Evolutionary conservation across 768 basidiomycete species (phyloP).

Genomic region (Glaciozyma martinii): DNA sequence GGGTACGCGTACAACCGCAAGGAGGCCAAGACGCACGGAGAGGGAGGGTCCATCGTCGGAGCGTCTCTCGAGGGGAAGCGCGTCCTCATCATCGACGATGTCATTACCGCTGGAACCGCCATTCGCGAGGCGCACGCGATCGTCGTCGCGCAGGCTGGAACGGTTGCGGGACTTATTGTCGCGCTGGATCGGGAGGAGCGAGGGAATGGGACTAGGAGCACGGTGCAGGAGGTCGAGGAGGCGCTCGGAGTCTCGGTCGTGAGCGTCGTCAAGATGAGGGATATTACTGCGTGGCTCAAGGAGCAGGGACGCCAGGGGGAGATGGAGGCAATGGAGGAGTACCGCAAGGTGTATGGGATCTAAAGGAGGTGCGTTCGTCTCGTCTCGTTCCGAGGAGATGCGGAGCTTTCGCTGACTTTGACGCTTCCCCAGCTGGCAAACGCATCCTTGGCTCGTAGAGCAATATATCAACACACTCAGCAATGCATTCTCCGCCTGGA

Average conservation of each 20-base stretch:
- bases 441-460: no score
- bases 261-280: conserved; percentile 73
- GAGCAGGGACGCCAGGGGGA: conserved; percentile 53
- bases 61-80: conserved; percentile 66
- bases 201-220: conserved; percentile 60
- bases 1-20: conserved; percentile 91
- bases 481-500: no score
- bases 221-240: conserved; percentile 70
- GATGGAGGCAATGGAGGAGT: conserved; percentile 66
- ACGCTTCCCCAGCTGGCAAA: neutral
- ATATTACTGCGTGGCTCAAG: conserved; percentile 75
- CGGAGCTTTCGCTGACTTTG: no score
- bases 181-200: conserved; percentile 79
- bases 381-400: no score
- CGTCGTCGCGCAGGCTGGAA: conserved; percentile 58
- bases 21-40: conserved; percentile 91
- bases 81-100: conserved; percentile 89
- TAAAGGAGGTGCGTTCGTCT: neutral
- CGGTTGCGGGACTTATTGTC: conserved; percentile 77
- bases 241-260: conserved; percentile 63
- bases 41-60: conserved; percentile 86
- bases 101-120: conserved; percentile 85
- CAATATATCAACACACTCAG: no score
- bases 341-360: conserved; percentile 61
- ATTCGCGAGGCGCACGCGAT: conserved; percentile 72